Conservation (phyloP, 2,329 filamentous ascomycete genomes). For the Ceratocystis colombiana region DNA sequence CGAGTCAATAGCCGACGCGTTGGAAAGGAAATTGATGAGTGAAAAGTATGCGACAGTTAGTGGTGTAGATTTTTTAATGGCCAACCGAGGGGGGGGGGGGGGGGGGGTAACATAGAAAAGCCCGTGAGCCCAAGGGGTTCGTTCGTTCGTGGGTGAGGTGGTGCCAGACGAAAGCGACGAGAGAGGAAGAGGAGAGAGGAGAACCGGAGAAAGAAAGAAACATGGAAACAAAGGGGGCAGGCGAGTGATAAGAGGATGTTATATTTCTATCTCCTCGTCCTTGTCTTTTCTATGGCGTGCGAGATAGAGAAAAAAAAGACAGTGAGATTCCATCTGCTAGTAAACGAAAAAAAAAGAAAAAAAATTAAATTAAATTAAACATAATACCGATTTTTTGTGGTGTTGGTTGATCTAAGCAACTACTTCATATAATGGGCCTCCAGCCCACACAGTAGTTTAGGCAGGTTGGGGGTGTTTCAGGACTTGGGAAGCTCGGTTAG, state of each 20-base stretch:
- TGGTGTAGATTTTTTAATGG: background rate
- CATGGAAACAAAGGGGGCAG: background rate
- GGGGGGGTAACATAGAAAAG: background rate
- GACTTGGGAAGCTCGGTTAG: too few species aligned
- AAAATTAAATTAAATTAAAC: background rate
- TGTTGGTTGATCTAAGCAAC: background rate
- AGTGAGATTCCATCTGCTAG: background rate
- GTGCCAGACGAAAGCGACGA: background rate
- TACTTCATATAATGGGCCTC: background rate
- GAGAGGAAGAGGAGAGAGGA: background rate
- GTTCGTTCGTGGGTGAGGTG: too few species aligned
- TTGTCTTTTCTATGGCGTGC: too few species aligned
- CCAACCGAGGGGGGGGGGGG: background rate
- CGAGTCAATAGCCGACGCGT: background rate
- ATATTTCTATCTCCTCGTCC: background rate
- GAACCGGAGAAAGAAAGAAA: background rate
- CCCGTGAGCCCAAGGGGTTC: background rate
- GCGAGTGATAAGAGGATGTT: background rate
- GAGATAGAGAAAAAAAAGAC: background rate
- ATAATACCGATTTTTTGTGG: background rate
- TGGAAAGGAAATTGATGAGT: background rate
- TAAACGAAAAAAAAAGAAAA: slow-evolving; percentile 5
- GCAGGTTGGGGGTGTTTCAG: too few species aligned
- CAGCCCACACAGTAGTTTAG: background rate
- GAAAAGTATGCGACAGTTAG: background rate